phyloP scores from a whole-genome alignment of 83 land plant genomes.

The Thuja plicata region DNA sequence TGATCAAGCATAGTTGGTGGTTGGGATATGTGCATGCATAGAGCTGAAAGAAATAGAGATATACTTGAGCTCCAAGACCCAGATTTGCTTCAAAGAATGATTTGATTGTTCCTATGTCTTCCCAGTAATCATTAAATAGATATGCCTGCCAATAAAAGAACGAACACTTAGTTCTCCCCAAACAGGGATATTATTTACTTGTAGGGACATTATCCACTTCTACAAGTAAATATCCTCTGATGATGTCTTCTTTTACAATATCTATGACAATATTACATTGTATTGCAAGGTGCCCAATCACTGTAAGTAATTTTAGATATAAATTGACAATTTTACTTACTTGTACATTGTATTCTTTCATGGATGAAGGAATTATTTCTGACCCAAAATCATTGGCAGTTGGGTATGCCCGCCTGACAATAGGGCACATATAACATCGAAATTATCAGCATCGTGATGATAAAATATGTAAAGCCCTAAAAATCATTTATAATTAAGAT shows the following conservation, averaged over 20 bases:
- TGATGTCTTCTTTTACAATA: neutral
- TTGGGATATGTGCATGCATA: neutral
- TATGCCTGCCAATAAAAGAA: constrained; percentile 39
- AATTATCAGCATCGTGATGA: no score
- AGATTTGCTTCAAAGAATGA: constrained; percentile 64
- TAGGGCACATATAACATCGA: neutral
- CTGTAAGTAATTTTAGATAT: neutral
- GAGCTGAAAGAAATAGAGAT: neutral
- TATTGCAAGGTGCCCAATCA: neutral
- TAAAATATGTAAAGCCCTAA: no score
- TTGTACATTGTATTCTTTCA: constrained; percentile 54
- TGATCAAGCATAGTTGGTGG: neutral
- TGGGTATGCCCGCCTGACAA: constrained; percentile 42
- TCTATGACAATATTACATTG: neutral
- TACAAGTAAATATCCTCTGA: neutral
- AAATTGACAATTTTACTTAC: constrained; percentile 13
- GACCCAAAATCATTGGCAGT: constrained; percentile 63
- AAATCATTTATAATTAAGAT: no score
- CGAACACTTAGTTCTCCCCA: neutral
- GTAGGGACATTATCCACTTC: neutral
- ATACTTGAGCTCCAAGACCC: constrained; percentile 56
- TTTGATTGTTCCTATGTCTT: constrained; percentile 60
- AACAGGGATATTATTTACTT: no score
- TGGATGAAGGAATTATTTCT: constrained; percentile 55
- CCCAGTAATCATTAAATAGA: constrained; percentile 65